Percentiles rank a stretch among this genome's conserved stretches.
Evolutionary conservation across 331 rosid genomes (phyloP).

Genomic region (Acacia pycnantha): DNA sequence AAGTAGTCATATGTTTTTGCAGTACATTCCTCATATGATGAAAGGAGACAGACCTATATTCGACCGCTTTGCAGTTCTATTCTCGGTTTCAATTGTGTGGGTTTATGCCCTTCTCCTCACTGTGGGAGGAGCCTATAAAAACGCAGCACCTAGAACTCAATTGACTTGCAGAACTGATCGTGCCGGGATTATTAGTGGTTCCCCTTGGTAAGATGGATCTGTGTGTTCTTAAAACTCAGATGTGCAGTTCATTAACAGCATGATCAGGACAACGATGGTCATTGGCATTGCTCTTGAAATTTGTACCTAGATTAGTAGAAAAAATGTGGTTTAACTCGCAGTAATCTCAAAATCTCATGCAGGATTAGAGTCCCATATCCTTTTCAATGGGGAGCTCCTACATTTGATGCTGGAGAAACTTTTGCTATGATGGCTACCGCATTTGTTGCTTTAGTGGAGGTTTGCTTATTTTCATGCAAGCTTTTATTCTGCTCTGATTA

Average conservation of each 20-base stretch:
- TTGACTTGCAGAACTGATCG: slow-evolving; percentile 88
- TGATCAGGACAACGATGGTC: background rate
- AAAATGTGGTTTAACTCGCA: background rate
- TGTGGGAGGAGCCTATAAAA: slow-evolving; percentile 93
- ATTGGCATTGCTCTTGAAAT: slow-evolving; percentile 16
- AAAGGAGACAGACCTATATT: slow-evolving; percentile 65
- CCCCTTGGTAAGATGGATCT: slow-evolving; percentile 71
- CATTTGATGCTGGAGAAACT: slow-evolving; percentile 95
- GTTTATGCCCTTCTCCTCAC: slow-evolving; percentile 93
- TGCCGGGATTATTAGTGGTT: slow-evolving; percentile 87
- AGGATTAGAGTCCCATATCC: slow-evolving; percentile 98
- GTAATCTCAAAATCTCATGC: slow-evolving; percentile 10
- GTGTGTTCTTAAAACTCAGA: background rate
- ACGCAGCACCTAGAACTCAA: slow-evolving; percentile 71
- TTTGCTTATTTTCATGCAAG: slow-evolving; percentile 25
- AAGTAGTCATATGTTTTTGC: slow-evolving; percentile 32
- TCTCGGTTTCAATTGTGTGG: slow-evolving; percentile 90
- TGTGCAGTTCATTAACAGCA: background rate
- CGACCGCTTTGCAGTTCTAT: slow-evolving; percentile 86
- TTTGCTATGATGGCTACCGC: slow-evolving; percentile 99
- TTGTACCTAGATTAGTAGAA: slow-evolving; percentile 4
- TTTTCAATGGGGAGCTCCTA: slow-evolving; percentile 99
- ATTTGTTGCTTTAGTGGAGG: slow-evolving; percentile 95
- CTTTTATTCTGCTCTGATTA: background rate
- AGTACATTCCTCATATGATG: slow-evolving; percentile 89